Evolutionary conservation across 2,329 filamentous ascomycete species (phyloP).

Genomic region (Pseudogymnoascus sp.): DNA sequence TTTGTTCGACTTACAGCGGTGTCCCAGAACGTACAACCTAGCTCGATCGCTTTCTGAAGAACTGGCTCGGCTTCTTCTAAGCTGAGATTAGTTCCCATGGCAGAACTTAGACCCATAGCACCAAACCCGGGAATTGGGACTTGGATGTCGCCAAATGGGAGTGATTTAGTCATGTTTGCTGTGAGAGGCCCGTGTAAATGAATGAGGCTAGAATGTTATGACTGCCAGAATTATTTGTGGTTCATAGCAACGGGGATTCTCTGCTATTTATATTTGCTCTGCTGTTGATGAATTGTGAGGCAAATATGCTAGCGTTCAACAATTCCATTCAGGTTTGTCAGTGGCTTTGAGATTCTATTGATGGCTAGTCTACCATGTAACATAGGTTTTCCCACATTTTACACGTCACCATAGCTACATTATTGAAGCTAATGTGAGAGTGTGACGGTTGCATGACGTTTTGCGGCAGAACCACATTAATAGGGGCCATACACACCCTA

Average conservation of each 20-base stretch:
- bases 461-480: too few relatives aligned
- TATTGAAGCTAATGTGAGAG: background rate
- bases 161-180: conserved; percentile 35
- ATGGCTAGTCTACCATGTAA: background rate
- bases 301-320: background rate
- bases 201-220: background rate
- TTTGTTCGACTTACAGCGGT: background rate
- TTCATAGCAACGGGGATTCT: background rate
- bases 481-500: too few relatives aligned
- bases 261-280: background rate
- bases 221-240: background rate
- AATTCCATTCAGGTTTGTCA: too few relatives aligned
- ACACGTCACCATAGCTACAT: background rate
- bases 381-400: background rate
- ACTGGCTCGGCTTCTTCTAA: conserved; percentile 44
- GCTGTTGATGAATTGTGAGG: background rate
- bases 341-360: background rate
- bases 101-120: conserved; percentile 44
- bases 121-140: conserved; percentile 43
- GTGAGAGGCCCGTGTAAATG: background rate
- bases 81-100: conserved; percentile 37
- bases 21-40: conserved; percentile 36
- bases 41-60: conserved; percentile 42
- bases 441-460: background rate
- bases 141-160: conserved; percentile 35